Conservation (phyloP, 176 grass and related monocot species). For the Rhynchospora pubera region DNA sequence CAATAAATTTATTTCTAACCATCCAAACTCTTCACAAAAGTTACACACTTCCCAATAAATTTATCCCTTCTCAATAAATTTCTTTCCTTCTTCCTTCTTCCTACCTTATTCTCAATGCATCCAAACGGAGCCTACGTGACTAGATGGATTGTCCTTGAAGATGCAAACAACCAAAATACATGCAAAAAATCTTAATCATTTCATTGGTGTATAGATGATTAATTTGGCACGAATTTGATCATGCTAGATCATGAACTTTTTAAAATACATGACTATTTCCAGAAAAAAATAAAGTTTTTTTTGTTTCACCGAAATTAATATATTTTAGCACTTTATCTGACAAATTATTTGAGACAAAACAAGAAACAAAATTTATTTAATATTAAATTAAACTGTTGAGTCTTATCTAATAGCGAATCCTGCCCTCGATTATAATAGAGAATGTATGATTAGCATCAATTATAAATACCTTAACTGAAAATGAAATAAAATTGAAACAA, state of each 20-base stretch:
- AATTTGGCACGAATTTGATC: background rate
- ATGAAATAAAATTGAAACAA: background rate
- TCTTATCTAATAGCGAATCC: background rate
- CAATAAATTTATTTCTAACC: too few species aligned
- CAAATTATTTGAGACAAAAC: background rate
- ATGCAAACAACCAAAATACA: background rate
- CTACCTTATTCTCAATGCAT: too few species aligned
- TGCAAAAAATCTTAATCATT: background rate
- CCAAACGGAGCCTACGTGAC: too few species aligned
- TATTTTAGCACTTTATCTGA: background rate
- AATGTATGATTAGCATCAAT: background rate
- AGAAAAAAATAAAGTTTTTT: background rate
- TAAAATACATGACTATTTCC: background rate
- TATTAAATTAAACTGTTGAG: too few species aligned
- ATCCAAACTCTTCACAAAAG: too few species aligned
- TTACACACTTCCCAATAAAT: too few species aligned
- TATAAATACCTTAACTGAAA: too few species aligned
- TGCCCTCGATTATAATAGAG: background rate
- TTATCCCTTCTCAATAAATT: too few species aligned
- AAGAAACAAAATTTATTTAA: background rate
- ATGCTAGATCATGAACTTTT: background rate
- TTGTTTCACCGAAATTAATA: background rate
- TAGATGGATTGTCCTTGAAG: background rate
- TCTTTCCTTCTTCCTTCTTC: too few species aligned
- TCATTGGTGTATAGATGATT: background rate